A percentile compares a stretch with the other conserved stretches of the same genome.
Evolutionary conservation across 352 stramenopile species (phyloP).

Genomic region (Phytophthora agathidicida): DNA sequence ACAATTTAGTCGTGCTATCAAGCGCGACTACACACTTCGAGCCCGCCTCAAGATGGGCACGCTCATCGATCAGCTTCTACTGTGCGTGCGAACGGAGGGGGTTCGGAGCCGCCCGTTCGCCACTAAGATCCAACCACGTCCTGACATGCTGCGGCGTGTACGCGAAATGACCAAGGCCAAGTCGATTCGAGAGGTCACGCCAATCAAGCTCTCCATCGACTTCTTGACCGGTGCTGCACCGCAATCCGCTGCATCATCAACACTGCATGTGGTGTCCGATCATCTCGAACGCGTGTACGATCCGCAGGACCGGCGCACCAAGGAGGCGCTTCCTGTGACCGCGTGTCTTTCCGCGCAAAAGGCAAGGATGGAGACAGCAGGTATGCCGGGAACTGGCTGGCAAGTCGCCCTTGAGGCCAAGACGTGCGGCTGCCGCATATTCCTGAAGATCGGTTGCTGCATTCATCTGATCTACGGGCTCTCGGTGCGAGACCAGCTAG

Average conservation of each 20-base stretch:
- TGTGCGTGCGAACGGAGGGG: constrained; percentile 1
- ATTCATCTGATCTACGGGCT: constrained; percentile 1
- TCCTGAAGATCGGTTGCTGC: background rate
- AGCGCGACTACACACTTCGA: too few relatives aligned
- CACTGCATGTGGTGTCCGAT: background rate
- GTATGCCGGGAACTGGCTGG: background rate
- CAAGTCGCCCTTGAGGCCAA: background rate
- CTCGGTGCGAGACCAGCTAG: background rate
- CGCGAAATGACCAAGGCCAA: background rate
- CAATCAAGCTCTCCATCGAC: background rate
- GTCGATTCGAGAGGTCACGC: background rate
- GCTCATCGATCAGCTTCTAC: background rate
- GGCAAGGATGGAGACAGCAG: background rate
- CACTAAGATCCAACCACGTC: background rate
- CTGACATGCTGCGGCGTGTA: constrained; percentile 1
- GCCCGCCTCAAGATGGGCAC: constrained; percentile 11
- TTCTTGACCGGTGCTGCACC: background rate
- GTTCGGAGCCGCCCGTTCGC: background rate
- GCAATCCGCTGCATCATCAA: background rate
- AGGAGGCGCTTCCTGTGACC: background rate
- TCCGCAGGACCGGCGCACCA: background rate
- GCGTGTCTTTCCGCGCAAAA: background rate
- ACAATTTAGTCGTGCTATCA: constrained; percentile 1
- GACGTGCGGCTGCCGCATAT: background rate
- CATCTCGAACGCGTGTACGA: background rate